Evolutionary conservation across 1,284 basidiomycete species (phyloP).

Genomic region (Moesziomyces antarcticus): DNA sequence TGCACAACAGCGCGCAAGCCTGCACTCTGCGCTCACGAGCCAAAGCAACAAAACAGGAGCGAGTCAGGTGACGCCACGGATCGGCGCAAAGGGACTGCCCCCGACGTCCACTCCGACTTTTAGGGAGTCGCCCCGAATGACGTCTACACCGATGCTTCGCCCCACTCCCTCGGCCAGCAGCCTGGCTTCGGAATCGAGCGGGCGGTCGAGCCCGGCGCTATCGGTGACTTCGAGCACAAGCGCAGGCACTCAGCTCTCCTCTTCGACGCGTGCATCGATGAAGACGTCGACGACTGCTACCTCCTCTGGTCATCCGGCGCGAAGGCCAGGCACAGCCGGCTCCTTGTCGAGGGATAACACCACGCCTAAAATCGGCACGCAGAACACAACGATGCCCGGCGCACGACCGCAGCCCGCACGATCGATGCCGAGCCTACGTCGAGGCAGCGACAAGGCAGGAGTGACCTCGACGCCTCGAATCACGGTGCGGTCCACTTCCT

Average conservation of each 20-base stretch:
- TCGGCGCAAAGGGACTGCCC: constrained; percentile 22
- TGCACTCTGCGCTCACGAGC: constrained; percentile 38
- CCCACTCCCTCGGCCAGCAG: constrained; percentile 34
- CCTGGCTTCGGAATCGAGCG: constrained; percentile 33
- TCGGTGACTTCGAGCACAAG: constrained; percentile 29
- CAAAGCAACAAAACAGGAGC: constrained; percentile 7
- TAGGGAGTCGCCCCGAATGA: constrained; percentile 25
- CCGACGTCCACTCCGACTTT: constrained; percentile 9
- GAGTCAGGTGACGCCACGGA: constrained; percentile 25
- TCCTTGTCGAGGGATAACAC: constrained; percentile 15
- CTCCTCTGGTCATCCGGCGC: constrained; percentile 5
- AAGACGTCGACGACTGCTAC: constrained; percentile 2
- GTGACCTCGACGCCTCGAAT: constrained; percentile 34
- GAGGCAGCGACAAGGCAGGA: constrained; percentile 15
- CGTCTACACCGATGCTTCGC: constrained; percentile 13
- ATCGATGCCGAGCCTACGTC: constrained; percentile 47
- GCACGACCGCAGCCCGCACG: constrained; percentile 27
- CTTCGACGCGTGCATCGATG: constrained; percentile 22
- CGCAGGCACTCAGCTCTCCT: constrained; percentile 24
- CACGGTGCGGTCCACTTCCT: constrained; percentile 36
- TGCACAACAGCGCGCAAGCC: constrained; percentile 21
- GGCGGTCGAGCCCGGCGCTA: constrained; percentile 38
- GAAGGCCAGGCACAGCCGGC: constrained; percentile 18
- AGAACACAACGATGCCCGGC: neutral
- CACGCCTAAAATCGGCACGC: constrained; percentile 1